Evolutionary conservation across 2,329 filamentous ascomycete species (phyloP).

Genomic region (Sporothrix variecibatus): DNA sequence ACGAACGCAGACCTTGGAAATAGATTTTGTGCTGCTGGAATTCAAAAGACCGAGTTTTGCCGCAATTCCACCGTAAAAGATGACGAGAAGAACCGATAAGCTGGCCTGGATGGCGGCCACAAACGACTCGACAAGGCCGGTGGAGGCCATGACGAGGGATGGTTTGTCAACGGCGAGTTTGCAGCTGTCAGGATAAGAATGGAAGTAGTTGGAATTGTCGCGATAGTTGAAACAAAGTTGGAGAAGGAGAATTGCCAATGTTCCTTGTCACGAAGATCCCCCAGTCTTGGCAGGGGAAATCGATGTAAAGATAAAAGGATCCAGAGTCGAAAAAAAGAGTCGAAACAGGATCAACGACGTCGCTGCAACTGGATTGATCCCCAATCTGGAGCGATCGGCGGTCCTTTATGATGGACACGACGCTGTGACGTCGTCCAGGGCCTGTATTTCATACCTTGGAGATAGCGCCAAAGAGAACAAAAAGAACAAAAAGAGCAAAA

Average conservation of each 20-base stretch:
- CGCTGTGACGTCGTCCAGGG: neutral
- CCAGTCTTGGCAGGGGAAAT: neutral
- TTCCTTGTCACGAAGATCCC: neutral
- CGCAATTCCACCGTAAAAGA: constrained; percentile 47
- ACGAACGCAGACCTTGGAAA: constrained; percentile 50
- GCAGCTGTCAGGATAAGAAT: neutral
- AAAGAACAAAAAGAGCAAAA: no score
- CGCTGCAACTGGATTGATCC: neutral
- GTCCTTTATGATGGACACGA: neutral
- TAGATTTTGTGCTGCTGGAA: constrained; percentile 41
- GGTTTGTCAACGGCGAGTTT: neutral
- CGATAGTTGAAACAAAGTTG: neutral
- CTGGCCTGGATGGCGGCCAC: constrained; percentile 50
- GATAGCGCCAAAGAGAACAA: neutral
- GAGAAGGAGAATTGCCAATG: neutral
- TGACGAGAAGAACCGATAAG: constrained; percentile 50
- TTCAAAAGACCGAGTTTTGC: constrained; percentile 44
- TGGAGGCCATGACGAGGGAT: constrained; percentile 29
- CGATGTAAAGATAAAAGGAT: neutral
- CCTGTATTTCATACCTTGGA: neutral
- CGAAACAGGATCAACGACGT: neutral
- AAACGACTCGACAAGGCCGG: constrained; percentile 43
- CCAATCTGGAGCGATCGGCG: neutral
- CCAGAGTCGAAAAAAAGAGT: neutral
- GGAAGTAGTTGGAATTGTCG: neutral